phyloP scores from a whole-genome alignment of 2,329 filamentous ascomycete genomes.

The Reticulascus tulasneorum region DNA sequence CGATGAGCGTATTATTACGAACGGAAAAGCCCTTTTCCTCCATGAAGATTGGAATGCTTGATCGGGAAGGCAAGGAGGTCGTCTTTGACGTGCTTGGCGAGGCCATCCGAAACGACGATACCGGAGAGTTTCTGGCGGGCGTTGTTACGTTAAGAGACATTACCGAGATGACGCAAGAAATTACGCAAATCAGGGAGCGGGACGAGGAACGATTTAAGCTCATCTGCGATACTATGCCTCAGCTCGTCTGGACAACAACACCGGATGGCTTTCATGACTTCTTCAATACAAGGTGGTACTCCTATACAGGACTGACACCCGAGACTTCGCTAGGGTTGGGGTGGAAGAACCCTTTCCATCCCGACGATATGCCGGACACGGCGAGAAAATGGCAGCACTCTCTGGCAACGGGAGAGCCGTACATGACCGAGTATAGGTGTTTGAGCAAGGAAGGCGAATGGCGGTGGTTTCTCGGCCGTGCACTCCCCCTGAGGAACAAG shows the following conservation, averaged over 20 bases:
- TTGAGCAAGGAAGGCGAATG: constrained; percentile 63
- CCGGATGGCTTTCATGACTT: constrained; percentile 67
- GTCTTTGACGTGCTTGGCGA: constrained; percentile 66
- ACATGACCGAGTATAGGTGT: constrained; percentile 68
- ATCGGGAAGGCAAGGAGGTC: constrained; percentile 46
- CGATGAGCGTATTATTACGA: constrained; percentile 60
- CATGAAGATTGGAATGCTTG: constrained; percentile 60
- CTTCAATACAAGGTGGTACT: constrained; percentile 74
- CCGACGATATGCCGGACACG: constrained; percentile 61
- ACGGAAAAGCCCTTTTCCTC: constrained; percentile 57
- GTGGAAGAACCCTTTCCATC: constrained; percentile 64
- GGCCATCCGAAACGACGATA: constrained; percentile 60
- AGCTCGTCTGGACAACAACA: constrained; percentile 70
- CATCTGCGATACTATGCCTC: constrained; percentile 71
- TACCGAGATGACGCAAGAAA: constrained; percentile 64
- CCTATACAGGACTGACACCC: constrained; percentile 66
- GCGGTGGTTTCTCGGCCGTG: constrained; percentile 75
- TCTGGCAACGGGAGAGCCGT: constrained; percentile 64
- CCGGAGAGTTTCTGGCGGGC: constrained; percentile 69
- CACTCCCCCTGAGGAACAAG: constrained; percentile 62
- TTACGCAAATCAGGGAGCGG: constrained; percentile 63
- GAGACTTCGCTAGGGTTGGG: constrained; percentile 59
- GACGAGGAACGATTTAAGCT: constrained; percentile 72
- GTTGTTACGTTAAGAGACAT: constrained; percentile 70
- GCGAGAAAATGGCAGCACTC: constrained; percentile 56